Percentiles rank a stretch among this genome's conserved stretches.
phyloP scores from a whole-genome alignment of 2,329 filamentous ascomycete genomes.

The Penicillium thymicola region DNA sequence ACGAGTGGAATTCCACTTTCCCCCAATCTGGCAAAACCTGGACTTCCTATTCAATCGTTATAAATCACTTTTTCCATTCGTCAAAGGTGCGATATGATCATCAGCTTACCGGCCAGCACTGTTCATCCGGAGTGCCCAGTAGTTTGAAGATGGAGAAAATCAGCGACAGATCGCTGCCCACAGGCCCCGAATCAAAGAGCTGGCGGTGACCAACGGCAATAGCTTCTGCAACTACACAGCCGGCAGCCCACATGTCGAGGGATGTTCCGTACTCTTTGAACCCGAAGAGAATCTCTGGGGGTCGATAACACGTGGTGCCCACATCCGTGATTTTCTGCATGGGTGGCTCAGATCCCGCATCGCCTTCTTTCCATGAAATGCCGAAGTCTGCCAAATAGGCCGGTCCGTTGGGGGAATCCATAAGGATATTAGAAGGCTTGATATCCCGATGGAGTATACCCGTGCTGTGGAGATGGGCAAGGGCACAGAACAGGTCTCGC shows the following conservation, averaged over 20 bases:
- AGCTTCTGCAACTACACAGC: conserved; percentile 78
- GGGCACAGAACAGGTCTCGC: conserved; percentile 66
- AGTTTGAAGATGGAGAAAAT: conserved; percentile 92
- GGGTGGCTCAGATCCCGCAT: conserved; percentile 58
- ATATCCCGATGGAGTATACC: conserved; percentile 90
- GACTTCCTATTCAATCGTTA: conserved; percentile 30
- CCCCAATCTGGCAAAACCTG: conserved; percentile 76
- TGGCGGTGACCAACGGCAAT: conserved; percentile 54
- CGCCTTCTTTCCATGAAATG: conserved; percentile 73
- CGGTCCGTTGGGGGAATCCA: conserved; percentile 64
- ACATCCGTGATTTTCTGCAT: conserved; percentile 82
- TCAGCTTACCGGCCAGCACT: conserved; percentile 76
- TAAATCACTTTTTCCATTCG: conserved; percentile 2
- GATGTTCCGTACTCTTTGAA: conserved; percentile 66
- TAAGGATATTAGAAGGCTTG: conserved; percentile 85
- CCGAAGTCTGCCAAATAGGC: conserved; percentile 88
- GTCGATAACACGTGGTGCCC: conserved; percentile 85
- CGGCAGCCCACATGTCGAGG: conserved; percentile 87
- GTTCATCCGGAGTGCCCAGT: conserved; percentile 76
- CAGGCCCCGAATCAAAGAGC: conserved; percentile 81
- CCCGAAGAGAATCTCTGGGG: conserved; percentile 88
- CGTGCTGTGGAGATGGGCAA: conserved; percentile 67
- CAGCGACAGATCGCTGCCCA: conserved; percentile 87
- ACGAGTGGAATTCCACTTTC: conserved; percentile 74
- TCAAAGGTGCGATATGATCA: neutral